Conservation (phyloP, 139 green algal species). For the Haematococcus lacustris region DNA sequence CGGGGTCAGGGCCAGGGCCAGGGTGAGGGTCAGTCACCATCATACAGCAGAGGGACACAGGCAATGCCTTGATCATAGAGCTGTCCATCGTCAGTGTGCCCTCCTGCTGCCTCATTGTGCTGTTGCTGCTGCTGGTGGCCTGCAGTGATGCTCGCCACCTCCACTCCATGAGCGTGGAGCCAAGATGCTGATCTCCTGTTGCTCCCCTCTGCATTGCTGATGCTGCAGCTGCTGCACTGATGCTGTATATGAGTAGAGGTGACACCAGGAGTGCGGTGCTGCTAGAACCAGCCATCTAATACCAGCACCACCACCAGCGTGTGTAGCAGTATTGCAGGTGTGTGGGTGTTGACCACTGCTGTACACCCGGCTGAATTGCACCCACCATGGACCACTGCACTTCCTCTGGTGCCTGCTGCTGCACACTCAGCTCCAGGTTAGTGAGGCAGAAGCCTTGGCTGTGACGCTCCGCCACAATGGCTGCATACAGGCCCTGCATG, state of each 20-base stretch:
- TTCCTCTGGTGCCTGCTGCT: conserved; percentile 25
- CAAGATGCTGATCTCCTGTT: too few relatives aligned
- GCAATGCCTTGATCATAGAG: too few relatives aligned
- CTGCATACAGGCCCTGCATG: conserved; percentile 18
- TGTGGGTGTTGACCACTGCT: too few relatives aligned
- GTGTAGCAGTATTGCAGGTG: too few relatives aligned
- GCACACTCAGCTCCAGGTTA: conserved; percentile 31
- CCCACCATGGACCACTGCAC: conserved; percentile 27
- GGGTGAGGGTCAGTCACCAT: too few relatives aligned
- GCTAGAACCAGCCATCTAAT: too few relatives aligned
- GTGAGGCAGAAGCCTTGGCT: conserved; percentile 32
- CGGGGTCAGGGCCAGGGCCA: too few relatives aligned
- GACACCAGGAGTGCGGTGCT: neutral
- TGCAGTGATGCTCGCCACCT: too few relatives aligned
- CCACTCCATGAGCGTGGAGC: too few relatives aligned
- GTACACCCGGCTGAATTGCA: neutral
- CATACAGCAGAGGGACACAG: too few relatives aligned
- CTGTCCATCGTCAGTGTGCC: neutral
- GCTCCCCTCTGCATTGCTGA: neutral
- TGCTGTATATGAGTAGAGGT: neutral
- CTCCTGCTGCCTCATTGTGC: neutral
- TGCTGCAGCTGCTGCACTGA: neutral
- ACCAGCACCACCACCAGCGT: too few relatives aligned
- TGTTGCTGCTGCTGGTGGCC: neutral
- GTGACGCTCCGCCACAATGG: conserved; percentile 9